Base-by-base conservation (phyloP, 2,329 filamentous ascomycete genomes). In the Pseudohalonectria lignicola region DNA sequence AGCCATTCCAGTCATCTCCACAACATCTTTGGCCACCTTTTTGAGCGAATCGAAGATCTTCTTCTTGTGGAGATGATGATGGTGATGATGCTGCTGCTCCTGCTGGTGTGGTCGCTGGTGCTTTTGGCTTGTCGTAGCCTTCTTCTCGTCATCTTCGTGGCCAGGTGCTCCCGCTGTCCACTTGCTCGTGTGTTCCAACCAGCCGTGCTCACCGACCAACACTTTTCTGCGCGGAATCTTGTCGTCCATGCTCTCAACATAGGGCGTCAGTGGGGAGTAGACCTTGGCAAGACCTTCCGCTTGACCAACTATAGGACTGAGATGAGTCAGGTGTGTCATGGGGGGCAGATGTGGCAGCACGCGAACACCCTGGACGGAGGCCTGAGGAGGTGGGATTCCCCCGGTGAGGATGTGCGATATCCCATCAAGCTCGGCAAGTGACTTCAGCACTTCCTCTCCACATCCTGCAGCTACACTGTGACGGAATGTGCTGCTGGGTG, bases 151-250 rank as follows among this genome's bases (percentile, higher is more conserved):
- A n/a, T n/a, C n/a, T n/a, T n/a, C n/a, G n/a, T n/a, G n/a, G n/a
- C n/a, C n/a, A n/a, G n/a, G n/a, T n/a, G n/a, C n/a, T n/a, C n/a
- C n/a, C n/a, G n/a, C 41, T 7, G 42, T 17, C 5, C 51, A 48
- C 5, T 49, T 54, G n/a, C 54, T 50, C 1, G 59, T 66, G 13
- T 61, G 60, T 48, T 75, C 71, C 3, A 76, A 60, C 72, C 72
- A 77, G 17, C 74, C 74, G 34, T 71, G 64, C 3, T 67, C 55
- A 3, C 73, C 72, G 41, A 76, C 66, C 50, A 77, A 52, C 3
- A 57, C 64, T 57, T 76, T 76, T 28, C 59, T 59, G 2, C 64
- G 60, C 11, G 57, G 56, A 10, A 18, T 23, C 13, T 36, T 31
- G 9, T 42, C 39, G 11, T 53, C 59, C n/a, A 55, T 45, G 3